These are phyloP conservation scores for Chlamydomonas eustigma DNA, from an alignment of 139 green algal species.

Conservation along the genomic window DNA sequence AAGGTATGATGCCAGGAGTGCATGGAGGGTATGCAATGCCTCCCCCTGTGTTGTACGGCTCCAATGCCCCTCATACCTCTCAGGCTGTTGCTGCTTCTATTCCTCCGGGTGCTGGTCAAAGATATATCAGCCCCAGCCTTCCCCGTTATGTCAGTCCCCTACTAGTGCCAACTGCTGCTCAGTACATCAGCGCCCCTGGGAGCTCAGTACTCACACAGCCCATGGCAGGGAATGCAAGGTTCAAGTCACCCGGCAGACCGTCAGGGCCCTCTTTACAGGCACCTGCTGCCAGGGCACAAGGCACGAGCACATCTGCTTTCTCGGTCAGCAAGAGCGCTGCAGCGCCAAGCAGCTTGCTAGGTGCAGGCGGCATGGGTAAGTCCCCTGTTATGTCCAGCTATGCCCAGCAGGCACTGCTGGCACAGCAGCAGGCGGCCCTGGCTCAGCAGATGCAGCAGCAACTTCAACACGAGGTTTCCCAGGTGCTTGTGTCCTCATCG, in stretches of 20 bases:
- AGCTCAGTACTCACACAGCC: not conserved
- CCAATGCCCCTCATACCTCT: too few relatives aligned
- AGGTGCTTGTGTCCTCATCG: not conserved
- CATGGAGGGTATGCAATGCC: too few relatives aligned
- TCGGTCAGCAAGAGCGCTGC: too few relatives aligned
- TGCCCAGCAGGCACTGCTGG: not conserved
- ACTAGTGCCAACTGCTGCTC: too few relatives aligned
- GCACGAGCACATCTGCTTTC: too few relatives aligned
- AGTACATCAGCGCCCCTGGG: not conserved
- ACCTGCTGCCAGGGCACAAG: too few relatives aligned
- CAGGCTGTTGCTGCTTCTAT: too few relatives aligned
- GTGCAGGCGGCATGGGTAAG: too few relatives aligned
- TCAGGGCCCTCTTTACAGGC: too few relatives aligned
- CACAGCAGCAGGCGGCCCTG: constrained; percentile 11
- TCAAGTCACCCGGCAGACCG: not conserved
- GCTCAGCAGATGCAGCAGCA: constrained; percentile 27
- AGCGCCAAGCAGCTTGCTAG: too few relatives aligned
- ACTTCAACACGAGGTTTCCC: constrained; percentile 13
- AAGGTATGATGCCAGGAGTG: not conserved
- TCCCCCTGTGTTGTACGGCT: too few relatives aligned
- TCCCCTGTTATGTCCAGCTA: not conserved
- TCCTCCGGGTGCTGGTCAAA: not conserved
- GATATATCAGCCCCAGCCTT: not conserved
- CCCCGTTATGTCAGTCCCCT: not conserved
- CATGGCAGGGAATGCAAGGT: not conserved